Percentiles rank a stretch among this genome's conserved stretches.
These are phyloP conservation scores for Hymenoscyphus fructigenus DNA, from an alignment of 2,329 filamentous ascomycete genomes.

Conservation along the genomic window DNA sequence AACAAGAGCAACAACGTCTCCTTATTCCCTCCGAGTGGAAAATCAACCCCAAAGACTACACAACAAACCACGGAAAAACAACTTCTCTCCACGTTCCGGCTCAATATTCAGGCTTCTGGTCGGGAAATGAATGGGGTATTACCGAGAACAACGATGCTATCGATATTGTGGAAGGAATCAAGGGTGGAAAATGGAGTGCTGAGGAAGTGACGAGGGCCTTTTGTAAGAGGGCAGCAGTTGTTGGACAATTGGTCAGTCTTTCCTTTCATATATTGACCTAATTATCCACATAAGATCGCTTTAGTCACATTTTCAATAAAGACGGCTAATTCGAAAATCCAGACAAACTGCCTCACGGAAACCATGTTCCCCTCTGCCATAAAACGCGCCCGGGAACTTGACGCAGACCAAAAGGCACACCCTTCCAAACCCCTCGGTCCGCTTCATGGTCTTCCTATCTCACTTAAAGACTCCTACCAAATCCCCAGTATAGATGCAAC, in stretches of 20 bases:
- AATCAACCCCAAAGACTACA: not conserved
- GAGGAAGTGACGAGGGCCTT: slow-evolving; percentile 47
- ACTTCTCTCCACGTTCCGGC: not conserved
- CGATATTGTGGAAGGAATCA: slow-evolving; percentile 28
- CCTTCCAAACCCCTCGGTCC: slow-evolving; percentile 48
- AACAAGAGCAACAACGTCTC: not conserved
- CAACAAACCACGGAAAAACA: not conserved
- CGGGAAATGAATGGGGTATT: slow-evolving; percentile 28
- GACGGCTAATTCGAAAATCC: not conserved
- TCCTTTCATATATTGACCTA: not conserved
- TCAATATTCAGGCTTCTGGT: not conserved
- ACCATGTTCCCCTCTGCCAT: slow-evolving; percentile 52
- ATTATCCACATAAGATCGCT: too few relatives aligned
- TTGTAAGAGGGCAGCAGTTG: slow-evolving; percentile 50
- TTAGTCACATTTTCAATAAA: not conserved
- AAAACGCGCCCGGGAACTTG: slow-evolving; percentile 44
- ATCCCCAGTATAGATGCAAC: slow-evolving; percentile 52
- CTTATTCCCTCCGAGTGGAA: not conserved
- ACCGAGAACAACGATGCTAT: slow-evolving; percentile 35
- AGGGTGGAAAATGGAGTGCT: slow-evolving; percentile 25
- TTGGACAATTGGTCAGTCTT: slow-evolving; percentile 43
- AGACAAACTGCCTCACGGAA: slow-evolving; percentile 44
- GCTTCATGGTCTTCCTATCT: slow-evolving; percentile 59
- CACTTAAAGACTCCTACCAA: slow-evolving; percentile 62
- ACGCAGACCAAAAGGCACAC: slow-evolving; percentile 42